Evolutionary conservation across 371 early-diverging fungal genomes (phyloP).

Genomic region (Apophysomyces trapeziformis): DNA sequence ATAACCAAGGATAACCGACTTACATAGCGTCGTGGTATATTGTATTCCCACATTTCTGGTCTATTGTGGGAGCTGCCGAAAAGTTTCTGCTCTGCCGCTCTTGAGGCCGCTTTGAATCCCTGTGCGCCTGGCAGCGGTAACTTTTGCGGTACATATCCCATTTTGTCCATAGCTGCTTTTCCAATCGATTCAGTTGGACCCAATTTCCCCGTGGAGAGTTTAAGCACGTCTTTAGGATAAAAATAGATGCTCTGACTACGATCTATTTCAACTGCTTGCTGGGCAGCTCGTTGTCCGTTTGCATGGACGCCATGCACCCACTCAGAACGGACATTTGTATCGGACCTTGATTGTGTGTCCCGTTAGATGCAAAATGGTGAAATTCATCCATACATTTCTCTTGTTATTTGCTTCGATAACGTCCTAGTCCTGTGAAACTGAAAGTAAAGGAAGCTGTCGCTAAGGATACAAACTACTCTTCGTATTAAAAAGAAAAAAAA

Average conservation of each 20-base stretch:
- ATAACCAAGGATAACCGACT: neutral
- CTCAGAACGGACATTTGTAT: neutral
- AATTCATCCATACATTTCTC: too few species aligned
- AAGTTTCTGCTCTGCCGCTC: neutral
- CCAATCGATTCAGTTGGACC: neutral
- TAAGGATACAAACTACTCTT: too few species aligned
- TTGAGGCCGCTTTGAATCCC: neutral
- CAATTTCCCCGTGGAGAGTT: neutral
- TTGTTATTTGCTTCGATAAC: too few species aligned
- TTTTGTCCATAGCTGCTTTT: too few species aligned
- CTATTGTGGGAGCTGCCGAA: neutral
- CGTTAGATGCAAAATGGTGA: too few species aligned
- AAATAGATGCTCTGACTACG: neutral
- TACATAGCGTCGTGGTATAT: slow-evolving; percentile 1
- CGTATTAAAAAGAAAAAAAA: too few species aligned
- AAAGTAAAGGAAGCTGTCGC: too few species aligned
- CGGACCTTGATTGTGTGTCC: neutral
- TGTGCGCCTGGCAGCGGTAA: neutral
- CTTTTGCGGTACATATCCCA: neutral
- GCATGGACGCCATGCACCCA: slow-evolving; percentile 1
- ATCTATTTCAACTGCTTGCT: slow-evolving; percentile 2
- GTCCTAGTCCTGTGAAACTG: too few species aligned
- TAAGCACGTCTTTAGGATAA: neutral
- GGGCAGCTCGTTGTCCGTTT: neutral
- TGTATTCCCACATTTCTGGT: neutral